Conservation (phyloP, 257 asterid genomes). For the Nicotiana paniculata region DNA sequence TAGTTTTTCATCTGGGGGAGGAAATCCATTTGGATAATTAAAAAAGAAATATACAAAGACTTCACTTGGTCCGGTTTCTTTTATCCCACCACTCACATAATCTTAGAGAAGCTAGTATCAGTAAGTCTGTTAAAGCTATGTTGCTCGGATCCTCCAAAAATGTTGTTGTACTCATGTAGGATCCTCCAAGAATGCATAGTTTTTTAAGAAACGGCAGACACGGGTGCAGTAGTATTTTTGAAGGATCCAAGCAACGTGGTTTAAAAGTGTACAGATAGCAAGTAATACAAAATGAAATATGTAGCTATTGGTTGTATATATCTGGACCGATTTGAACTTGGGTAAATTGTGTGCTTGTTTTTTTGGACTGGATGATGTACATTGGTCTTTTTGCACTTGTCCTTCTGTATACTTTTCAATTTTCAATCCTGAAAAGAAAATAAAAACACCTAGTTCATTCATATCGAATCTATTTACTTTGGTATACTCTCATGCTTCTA, state of each 20-base stretch:
- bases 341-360: neutral
- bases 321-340: neutral
- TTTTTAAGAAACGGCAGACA: too few species aligned
- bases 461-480: neutral
- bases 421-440: neutral
- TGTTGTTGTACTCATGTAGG: too few species aligned
- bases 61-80: neutral
- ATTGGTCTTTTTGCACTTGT: neutral
- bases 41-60: neutral
- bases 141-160: neutral
- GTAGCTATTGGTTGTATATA: neutral
- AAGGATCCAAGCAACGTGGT: neutral
- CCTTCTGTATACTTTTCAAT: neutral
- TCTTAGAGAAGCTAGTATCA: neutral
- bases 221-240: neutral
- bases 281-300: neutral
- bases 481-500: neutral
- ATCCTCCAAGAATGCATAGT: too few species aligned
- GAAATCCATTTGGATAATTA: conserved; percentile 69
- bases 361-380: neutral
- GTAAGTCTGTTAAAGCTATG: neutral
- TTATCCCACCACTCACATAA: neutral
- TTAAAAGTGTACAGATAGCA: neutral
- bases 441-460: too few species aligned
- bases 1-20: conserved; percentile 35